phyloP scores from a whole-genome alignment of 1,284 basidiomycete species.

The Hortiboletus rubellus region DNA sequence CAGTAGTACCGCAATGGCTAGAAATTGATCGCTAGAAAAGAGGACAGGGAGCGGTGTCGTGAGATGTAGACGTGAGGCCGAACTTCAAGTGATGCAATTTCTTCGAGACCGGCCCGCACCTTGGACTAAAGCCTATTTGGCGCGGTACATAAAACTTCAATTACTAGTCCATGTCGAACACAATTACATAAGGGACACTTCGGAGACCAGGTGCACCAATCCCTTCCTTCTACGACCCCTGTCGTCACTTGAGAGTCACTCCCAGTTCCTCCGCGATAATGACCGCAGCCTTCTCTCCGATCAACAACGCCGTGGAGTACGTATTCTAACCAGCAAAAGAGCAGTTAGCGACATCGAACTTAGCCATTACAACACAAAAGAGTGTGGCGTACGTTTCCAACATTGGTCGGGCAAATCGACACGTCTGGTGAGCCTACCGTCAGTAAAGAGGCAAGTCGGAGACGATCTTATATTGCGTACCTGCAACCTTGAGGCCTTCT shows the following conservation, averaged over 20 bases:
- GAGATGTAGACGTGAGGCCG: too few species aligned
- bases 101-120: too few species aligned
- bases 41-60: too few species aligned
- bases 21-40: too few species aligned
- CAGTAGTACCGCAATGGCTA: too few species aligned
- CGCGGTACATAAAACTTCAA: too few species aligned
- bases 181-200: too few species aligned
- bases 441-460: neutral
- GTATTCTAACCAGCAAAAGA: constrained; percentile 25
- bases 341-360: neutral
- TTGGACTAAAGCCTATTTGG: too few species aligned
- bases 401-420: constrained; percentile 34
- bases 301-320: constrained; percentile 30
- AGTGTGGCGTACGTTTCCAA: constrained; percentile 28
- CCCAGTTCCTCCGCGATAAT: constrained; percentile 32
- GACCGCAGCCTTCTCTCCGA: constrained; percentile 35
- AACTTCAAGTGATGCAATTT: too few species aligned
- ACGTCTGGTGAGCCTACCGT: constrained; percentile 22
- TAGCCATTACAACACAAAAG: neutral
- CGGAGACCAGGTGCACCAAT: too few species aligned
- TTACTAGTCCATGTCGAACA: too few species aligned
- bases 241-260: neutral
- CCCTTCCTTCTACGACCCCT: too few species aligned
- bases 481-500: constrained; percentile 30
- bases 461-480: constrained; percentile 10